Evolutionary conservation across 2,329 filamentous ascomycete species (phyloP), one percentile per base, ranked within the genome.

Genomic region (Colletotrichum tofieldiae): DNA sequence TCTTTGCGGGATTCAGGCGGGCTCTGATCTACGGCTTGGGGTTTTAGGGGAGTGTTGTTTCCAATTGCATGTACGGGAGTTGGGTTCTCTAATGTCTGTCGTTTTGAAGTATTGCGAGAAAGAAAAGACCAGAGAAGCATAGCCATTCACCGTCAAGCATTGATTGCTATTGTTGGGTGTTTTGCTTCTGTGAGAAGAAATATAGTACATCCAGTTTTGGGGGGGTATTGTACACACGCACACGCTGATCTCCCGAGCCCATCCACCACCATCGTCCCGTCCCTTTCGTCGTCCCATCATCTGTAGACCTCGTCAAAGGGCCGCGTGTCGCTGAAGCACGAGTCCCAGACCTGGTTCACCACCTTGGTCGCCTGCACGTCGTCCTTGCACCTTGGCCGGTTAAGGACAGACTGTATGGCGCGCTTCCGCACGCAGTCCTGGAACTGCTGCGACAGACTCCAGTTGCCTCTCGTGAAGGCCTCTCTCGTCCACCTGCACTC

Each of bases 311-410:
- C 96, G 81, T 98, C 95, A 83, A 99, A 99, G 2, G 96, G 96
- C 78, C 96, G 88, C 5, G 96, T 98, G 83, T 99, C 96, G 63
- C 90, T 86, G 81, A 97, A 99, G 82, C 96, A 99, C 77, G 95
- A 98, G 76, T 98, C 95, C 94, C 96, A 99, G n/a, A 99, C 96
- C 82, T 97, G 93, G 82, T 98, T 96, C 70, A 99, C 94, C 35
- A 97, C 92, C 84, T 93, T 94, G 63, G 91, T 89, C 5, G 96
- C 96, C 76, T 98, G 94, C 18, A 92, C 91, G 77, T 97, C 92
- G 82, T 97, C 93, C 81, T 93, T 94, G 80, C 95, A 96, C 58
- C 88, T 87, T 20, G 95, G 94, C 73, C 96, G 88, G 43, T 90
- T 91, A 85, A 91, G 89, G 77, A 99, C 90, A 29, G 94, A 97